Base-by-base conservation (phyloP, 257 asterid genomes). In the Gentiana macrophylla region DNA sequence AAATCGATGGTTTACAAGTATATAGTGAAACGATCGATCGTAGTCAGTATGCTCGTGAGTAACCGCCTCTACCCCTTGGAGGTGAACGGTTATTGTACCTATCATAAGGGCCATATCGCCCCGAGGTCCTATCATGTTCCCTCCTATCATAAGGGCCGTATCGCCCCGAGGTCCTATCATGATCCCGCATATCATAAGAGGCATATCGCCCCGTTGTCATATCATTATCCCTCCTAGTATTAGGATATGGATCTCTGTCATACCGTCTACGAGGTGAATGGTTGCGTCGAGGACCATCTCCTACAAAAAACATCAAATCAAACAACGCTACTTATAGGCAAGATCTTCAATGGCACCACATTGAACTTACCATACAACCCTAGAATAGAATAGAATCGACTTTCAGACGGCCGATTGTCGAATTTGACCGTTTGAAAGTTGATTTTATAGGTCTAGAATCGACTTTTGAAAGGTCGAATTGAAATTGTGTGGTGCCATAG, bases 251-350 rank as follows among this genome's bases (percentile, higher is more conserved):
- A 49, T 67, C 71, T 49, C 76, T 51, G 35, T 75, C 81, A 12
- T 60, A 33, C 38, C 77, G 70, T 60, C 81, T 49, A 36, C 68
- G 73, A 34, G 85, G 85, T 44, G 81, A 74, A 69, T 62, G 60
- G 54, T 77, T 72, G 35, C 75, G 77, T 54, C 79, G 70, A 35
- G 73, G 77, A 12, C 72, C 77, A 61, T 55, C 50, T 53, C 77
- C 81, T 79, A 73, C 52, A 57, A 52, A 32, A 37, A 49, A 12
- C 15, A 50, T 12, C 8, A 43, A 46, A 43, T 37, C 50, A 15
- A 45, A 47, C 35, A n/a, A 34, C 32, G 52, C 11, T 13, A 64
- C 24, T 24, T 24, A 24, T 24, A 24, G 24, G 24, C 24, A 24
- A 24, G 24, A 24, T 24, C 24, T 24, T 24, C 24, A 24, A 24